Evolutionary conservation across 2,329 filamentous ascomycete species (phyloP).

Genomic region (Penicillium rolfsii): DNA sequence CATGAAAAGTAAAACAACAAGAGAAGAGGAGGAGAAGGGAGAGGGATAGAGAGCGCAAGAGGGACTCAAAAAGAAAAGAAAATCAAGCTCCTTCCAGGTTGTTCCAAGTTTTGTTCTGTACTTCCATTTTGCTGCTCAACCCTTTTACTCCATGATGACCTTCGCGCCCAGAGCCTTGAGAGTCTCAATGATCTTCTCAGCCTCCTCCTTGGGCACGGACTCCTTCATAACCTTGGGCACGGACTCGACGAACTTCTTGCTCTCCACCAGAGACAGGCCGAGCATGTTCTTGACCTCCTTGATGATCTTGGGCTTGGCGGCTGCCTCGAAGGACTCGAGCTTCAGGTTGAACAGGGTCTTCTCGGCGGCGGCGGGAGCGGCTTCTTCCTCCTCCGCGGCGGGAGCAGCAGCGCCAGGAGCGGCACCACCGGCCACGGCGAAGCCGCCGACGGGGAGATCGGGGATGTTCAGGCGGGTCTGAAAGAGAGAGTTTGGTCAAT

Average conservation of each 20-base stretch:
- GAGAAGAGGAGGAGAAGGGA: conserved; percentile 16
- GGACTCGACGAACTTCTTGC: conserved; percentile 99
- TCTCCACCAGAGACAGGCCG: conserved; percentile 93
- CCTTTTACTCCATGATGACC: conserved; percentile 82
- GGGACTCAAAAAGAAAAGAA: conserved; percentile 11
- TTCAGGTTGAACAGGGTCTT: conserved; percentile 98
- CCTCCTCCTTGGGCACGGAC: conserved; percentile 96
- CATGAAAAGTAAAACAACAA: conserved; percentile 24
- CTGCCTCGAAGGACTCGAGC: conserved; percentile 84
- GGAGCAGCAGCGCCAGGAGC: conserved; percentile 66
- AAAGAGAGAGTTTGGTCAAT: conserved; percentile 7
- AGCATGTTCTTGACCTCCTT: conserved; percentile 99
- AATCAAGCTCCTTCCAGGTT: conserved; percentile 14
- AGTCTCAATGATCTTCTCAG: conserved; percentile 94
- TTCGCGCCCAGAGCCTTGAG: conserved; percentile 92
- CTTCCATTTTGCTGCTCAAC: conserved; percentile 12
- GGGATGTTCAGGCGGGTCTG: conserved; percentile 96
- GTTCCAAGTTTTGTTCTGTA: conserved; percentile 7
- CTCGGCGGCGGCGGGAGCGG: conserved; percentile 82
- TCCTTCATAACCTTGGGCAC: conserved; percentile 99
- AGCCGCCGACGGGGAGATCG: conserved; percentile 92
- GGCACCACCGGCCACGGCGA: conserved; percentile 70
- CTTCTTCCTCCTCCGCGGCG: conserved; percentile 78
- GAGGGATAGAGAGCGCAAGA: conserved; percentile 6
- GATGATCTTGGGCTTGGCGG: conserved; percentile 96